Conservation (phyloP, 164 flowering plant species). For the Magnolia sinica region DNA sequence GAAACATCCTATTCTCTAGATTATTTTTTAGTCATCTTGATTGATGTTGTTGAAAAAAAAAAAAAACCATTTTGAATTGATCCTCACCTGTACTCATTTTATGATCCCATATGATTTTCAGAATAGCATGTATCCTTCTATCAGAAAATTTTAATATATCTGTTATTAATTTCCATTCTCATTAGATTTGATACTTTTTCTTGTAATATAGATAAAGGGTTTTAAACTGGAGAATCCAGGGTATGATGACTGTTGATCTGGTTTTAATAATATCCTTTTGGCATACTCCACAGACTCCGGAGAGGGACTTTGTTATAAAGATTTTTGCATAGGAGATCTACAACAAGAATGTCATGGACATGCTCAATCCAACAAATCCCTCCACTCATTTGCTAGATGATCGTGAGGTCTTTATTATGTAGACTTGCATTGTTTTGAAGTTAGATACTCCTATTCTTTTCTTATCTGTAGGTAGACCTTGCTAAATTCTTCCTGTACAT, state of each 20-base stretch:
- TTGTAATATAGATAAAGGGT: too few relatives aligned
- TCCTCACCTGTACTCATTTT: too few relatives aligned
- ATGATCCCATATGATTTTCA: too few relatives aligned
- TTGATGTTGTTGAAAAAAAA: too few relatives aligned
- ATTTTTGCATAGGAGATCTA: conserved; percentile 95
- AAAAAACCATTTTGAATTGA: too few relatives aligned
- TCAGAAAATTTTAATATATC: too few relatives aligned
- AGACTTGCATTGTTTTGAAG: background rate
- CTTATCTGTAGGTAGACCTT: background rate
- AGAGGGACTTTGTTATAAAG: conserved; percentile 77
- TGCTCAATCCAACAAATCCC: conserved; percentile 76
- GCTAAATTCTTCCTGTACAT: background rate
- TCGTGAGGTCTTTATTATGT: conserved; percentile 65
- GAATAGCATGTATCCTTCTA: too few relatives aligned
- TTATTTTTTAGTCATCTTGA: too few relatives aligned
- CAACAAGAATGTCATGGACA: conserved; percentile 88
- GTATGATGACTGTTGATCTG: background rate
- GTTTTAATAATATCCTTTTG: background rate
- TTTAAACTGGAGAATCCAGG: background rate
- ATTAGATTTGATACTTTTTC: background rate
- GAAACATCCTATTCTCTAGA: too few relatives aligned
- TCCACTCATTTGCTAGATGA: conserved; percentile 96
- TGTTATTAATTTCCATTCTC: background rate
- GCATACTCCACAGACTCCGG: conserved; percentile 63
- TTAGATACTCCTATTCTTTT: background rate